These are phyloP conservation scores for Globisporangium nagaii DNA, from an alignment of 352 stramenopile species.

Conservation along the genomic window DNA sequence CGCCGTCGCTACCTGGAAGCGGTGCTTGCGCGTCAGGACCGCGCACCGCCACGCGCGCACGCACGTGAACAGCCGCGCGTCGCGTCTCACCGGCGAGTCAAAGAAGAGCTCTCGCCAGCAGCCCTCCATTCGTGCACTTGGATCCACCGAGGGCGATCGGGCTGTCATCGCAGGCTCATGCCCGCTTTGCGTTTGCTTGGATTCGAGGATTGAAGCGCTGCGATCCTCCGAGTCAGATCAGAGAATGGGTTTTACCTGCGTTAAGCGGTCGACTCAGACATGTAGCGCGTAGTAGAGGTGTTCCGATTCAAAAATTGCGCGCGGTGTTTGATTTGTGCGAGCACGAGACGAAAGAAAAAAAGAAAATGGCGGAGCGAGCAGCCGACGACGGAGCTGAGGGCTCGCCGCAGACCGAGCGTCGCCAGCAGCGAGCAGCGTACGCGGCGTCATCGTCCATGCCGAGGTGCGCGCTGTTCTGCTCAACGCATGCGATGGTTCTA, in stretches of 20 bases:
- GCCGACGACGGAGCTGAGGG: neutral
- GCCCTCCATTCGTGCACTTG: neutral
- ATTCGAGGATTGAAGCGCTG: neutral
- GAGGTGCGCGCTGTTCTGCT: neutral
- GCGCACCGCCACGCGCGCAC: conserved; percentile 37
- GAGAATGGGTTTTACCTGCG: neutral
- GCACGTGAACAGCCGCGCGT: conserved; percentile 33
- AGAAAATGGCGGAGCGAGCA: neutral
- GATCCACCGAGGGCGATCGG: neutral
- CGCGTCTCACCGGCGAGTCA: neutral
- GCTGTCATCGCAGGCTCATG: neutral
- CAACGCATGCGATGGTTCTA: too few species aligned
- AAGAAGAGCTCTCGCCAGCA: conserved; percentile 39
- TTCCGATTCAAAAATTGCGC: neutral
- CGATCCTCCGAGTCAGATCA: neutral
- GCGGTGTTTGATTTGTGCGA: neutral
- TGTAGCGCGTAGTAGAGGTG: neutral
- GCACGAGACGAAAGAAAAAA: neutral
- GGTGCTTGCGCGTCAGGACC: conserved; percentile 34
- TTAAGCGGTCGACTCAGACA: neutral
- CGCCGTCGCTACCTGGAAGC: conserved; percentile 15
- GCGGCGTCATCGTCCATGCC: neutral
- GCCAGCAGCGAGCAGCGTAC: neutral
- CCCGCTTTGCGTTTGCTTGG: too few species aligned
- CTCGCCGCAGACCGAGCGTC: neutral